Conservation (phyloP, 805 yeast species). For the Monosporozyma solicola region DNA sequence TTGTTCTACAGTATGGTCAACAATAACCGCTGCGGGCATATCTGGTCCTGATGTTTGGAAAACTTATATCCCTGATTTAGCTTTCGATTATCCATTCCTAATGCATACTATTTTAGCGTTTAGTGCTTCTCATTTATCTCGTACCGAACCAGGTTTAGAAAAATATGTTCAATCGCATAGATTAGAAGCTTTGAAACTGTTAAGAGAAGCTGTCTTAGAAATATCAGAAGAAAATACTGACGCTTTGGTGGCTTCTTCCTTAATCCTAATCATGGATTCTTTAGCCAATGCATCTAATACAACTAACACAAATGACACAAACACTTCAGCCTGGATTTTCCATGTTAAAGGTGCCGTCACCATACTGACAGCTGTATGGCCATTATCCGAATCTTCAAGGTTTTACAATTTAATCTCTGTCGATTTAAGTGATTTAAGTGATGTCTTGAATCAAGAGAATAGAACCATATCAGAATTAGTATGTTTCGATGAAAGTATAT, state of each 20-base stretch:
- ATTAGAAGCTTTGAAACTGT: slow-evolving; percentile 71
- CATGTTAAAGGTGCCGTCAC: slow-evolving; percentile 97
- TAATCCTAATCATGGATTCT: slow-evolving; percentile 85
- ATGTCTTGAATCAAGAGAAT: slow-evolving; percentile 33
- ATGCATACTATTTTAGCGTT: slow-evolving; percentile 91
- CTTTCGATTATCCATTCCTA: slow-evolving; percentile 78
- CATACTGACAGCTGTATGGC: slow-evolving; percentile 91
- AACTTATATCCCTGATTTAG: slow-evolving; percentile 76
- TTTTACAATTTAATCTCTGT: slow-evolving; percentile 70
- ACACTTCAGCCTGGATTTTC: slow-evolving; percentile 82
- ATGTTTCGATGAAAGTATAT: slow-evolving; percentile 80
- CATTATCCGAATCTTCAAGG: slow-evolving; percentile 60
- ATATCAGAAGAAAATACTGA: slow-evolving; percentile 82
- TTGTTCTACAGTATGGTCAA: slow-evolving; percentile 72
- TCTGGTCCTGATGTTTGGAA: slow-evolving; percentile 77
- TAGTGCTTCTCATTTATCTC: slow-evolving; percentile 82
- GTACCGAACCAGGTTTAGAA: slow-evolving; percentile 68
- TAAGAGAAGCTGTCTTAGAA: slow-evolving; percentile 78
- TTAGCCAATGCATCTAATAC: slow-evolving; percentile 74
- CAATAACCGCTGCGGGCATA: slow-evolving; percentile 86
- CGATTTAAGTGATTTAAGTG: slow-evolving; percentile 84
- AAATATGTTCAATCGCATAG: slow-evolving; percentile 78
- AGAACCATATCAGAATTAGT: slow-evolving; percentile 46
- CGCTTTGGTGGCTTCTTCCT: slow-evolving; percentile 86
- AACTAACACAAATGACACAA: slow-evolving; percentile 16